phyloP scores from a whole-genome alignment of 352 stramenopile species.

The Phytophthora podocarpi region DNA sequence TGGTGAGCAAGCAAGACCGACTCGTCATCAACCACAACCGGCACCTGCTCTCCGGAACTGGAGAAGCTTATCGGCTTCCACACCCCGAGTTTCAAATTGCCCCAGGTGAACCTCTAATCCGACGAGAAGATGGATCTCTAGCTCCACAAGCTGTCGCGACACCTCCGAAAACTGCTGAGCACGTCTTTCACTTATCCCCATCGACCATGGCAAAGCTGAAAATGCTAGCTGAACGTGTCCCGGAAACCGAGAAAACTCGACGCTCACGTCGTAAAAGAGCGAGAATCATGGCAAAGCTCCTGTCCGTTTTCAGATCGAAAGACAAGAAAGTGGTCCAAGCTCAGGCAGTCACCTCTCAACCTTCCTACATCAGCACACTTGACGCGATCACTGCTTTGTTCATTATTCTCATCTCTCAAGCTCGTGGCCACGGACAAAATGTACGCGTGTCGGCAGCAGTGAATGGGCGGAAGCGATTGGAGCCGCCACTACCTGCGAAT shows the following conservation, averaged over 20 bases:
- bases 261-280: neutral
- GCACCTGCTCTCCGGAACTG: constrained; percentile 31
- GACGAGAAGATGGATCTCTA: constrained; percentile 26
- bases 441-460: constrained; percentile 53
- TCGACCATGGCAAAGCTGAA: constrained; percentile 38
- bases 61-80: constrained; percentile 10
- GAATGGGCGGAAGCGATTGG: constrained; percentile 48
- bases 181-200: constrained; percentile 51
- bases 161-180: constrained; percentile 34
- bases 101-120: constrained; percentile 19
- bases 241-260: neutral
- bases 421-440: constrained; percentile 45
- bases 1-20: constrained; percentile 21
- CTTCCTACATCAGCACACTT: constrained; percentile 51
- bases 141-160: constrained; percentile 12
- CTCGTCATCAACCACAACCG: constrained; percentile 47
- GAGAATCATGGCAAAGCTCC: neutral
- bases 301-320: constrained; percentile 10
- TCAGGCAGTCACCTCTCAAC: neutral
- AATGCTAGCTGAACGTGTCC: neutral
- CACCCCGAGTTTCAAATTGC: constrained; percentile 50
- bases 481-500: constrained; percentile 45
- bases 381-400: constrained; percentile 62
- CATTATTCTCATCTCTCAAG: constrained; percentile 49
- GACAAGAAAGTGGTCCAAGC: constrained; percentile 21